A percentile compares a stretch with the other conserved stretches of the same genome.
These are phyloP conservation scores for Naganishia cerealis DNA, from an alignment of 1,284 basidiomycete species.

Conservation along the genomic window DNA sequence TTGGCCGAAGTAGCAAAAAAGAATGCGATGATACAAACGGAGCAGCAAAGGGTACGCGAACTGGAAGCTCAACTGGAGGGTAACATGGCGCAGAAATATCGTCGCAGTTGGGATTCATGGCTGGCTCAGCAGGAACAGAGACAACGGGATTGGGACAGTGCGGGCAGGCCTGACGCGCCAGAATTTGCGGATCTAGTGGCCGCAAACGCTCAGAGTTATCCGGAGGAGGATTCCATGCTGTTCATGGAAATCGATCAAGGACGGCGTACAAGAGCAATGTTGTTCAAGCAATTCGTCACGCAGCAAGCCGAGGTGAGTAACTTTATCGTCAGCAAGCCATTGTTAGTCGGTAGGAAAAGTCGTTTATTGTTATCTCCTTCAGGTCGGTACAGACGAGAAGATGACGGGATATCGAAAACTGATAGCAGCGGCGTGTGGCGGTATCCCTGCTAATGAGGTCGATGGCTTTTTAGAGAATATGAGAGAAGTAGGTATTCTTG, in stretches of 20 bases:
- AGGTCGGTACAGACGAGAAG: constrained; percentile 72
- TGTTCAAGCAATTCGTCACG: constrained; percentile 72
- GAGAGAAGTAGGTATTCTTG: constrained; percentile 65
- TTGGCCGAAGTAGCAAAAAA: constrained; percentile 68
- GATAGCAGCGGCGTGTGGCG: constrained; percentile 84
- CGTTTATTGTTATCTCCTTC: constrained; percentile 19
- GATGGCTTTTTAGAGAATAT: constrained; percentile 79
- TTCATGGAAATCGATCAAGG: constrained; percentile 64
- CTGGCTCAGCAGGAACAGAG: constrained; percentile 76
- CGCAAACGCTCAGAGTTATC: constrained; percentile 55
- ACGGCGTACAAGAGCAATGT: constrained; percentile 66
- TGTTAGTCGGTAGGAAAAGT: neutral
- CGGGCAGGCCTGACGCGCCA: constrained; percentile 41
- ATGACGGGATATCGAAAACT: constrained; percentile 83
- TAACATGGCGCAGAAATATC: constrained; percentile 77
- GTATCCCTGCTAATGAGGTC: constrained; percentile 76
- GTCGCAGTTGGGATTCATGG: constrained; percentile 89
- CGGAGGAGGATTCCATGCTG: constrained; percentile 63
- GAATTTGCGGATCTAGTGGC: constrained; percentile 48
- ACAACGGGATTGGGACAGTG: constrained; percentile 58
- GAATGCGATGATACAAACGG: constrained; percentile 67
- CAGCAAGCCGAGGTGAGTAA: constrained; percentile 73
- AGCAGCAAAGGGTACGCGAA: constrained; percentile 63
- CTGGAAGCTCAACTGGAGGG: constrained; percentile 68
- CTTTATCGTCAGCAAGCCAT: constrained; percentile 2